Evolutionary conservation across 2,329 filamentous ascomycete genomes (phyloP).

Genomic region (Akanthomyces lecanii): DNA sequence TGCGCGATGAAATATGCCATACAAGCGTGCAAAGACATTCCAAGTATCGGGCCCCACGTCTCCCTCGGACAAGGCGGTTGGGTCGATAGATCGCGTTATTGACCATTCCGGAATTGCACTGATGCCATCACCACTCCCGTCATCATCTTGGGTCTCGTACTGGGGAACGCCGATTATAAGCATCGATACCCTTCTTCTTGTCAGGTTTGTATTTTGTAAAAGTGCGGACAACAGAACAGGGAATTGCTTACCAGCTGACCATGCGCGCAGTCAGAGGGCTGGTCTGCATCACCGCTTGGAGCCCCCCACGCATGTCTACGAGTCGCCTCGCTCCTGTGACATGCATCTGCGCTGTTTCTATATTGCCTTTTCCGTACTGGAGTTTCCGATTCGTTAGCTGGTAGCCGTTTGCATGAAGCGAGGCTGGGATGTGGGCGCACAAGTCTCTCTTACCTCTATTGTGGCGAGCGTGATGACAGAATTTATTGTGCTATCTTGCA

Average conservation of each 20-base stretch:
- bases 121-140: constrained; percentile 45
- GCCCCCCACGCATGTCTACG: constrained; percentile 47
- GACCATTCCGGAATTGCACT: constrained; percentile 47
- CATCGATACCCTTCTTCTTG: constrained; percentile 49
- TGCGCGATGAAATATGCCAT: constrained; percentile 37
- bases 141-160: constrained; percentile 48
- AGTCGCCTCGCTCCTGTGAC: constrained; percentile 47
- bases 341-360: constrained; percentile 41
- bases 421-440: no score
- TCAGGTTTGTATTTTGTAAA: background rate
- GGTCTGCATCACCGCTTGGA: constrained; percentile 41
- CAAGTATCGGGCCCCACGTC: constrained; percentile 32
- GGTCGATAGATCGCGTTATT: constrained; percentile 6
- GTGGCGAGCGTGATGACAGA: constrained; percentile 54
- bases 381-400: background rate
- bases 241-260: constrained; percentile 44
- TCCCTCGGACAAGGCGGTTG: constrained; percentile 20
- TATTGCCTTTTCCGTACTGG: constrained; percentile 51
- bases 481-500: constrained; percentile 53
- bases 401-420: background rate
- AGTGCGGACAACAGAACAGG: background rate
- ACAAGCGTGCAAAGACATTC: constrained; percentile 41
- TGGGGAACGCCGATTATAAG: constrained; percentile 50
- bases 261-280: constrained; percentile 53
- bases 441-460: constrained; percentile 44